Percentiles rank a stretch among this genome's conserved stretches.
phyloP scores from a whole-genome alignment of 306 rosid species.

The Cercis canadensis region DNA sequence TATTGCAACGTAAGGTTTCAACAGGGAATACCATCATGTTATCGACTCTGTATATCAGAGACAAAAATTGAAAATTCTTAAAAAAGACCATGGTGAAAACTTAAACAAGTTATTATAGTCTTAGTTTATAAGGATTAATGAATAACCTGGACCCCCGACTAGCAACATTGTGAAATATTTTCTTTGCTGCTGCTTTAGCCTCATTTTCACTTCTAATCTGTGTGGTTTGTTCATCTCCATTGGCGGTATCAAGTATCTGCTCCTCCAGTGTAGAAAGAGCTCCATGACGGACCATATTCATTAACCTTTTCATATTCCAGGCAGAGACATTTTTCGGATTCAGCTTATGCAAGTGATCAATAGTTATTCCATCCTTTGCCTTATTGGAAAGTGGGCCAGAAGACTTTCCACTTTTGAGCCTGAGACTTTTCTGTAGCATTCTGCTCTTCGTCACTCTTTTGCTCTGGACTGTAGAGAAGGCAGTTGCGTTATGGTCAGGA shows the following conservation, averaged over 20 bases:
- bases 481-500: slow-evolving; percentile 49
- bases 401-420: slow-evolving; percentile 24
- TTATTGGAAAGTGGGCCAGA: slow-evolving; percentile 43
- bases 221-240: slow-evolving; percentile 55
- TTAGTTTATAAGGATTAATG: neutral
- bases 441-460: slow-evolving; percentile 46
- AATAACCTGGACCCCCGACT: slow-evolving; percentile 67
- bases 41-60: neutral
- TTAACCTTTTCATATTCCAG: slow-evolving; percentile 93
- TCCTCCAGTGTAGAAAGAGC: slow-evolving; percentile 76
- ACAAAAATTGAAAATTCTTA: neutral
- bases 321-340: slow-evolving; percentile 84
- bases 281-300: slow-evolving; percentile 75
- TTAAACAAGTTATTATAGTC: neutral
- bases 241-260: slow-evolving; percentile 51
- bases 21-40: neutral
- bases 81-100: neutral
- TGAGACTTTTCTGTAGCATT: slow-evolving; percentile 23
- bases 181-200: slow-evolving; percentile 85
- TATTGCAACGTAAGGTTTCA: neutral
- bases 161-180: slow-evolving; percentile 85
- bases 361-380: slow-evolving; percentile 61
- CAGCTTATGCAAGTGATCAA: slow-evolving; percentile 75
- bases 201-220: slow-evolving; percentile 76
- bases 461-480: slow-evolving; percentile 31